Evolutionary conservation across 2,329 filamentous ascomycete species (phyloP), one percentile per base, ranked within the genome.

Genomic region (Aureobasidium subglaciale): DNA sequence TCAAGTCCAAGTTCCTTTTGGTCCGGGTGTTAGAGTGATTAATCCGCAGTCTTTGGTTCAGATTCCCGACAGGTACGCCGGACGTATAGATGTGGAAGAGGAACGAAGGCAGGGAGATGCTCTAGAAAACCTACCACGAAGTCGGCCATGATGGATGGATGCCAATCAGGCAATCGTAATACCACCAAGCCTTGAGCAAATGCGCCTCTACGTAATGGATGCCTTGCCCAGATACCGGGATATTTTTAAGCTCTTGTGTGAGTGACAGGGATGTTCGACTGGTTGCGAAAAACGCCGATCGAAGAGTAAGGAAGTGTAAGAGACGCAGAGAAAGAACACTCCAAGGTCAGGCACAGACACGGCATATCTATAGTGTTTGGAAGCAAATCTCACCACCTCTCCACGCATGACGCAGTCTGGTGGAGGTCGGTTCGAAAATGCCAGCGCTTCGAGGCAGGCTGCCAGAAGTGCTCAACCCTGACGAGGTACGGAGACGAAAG

Each of bases 1-100:
- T 48, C 43, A 1, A 56, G 25, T 9, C 54, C 54, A 7, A 56
- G 54, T 49, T 56, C 54, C 54, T 56, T 54, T 43, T 18, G 22
- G n/a, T n/a, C 35, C 34, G 11, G 35, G 48, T 15, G 48, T 52
- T 13, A 52, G 35, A 32, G n/a, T n/a, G 34, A 38, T 6, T 6
- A 11, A n/a, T 35, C 24, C 16, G 20, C 30, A 16, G 20, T 15
- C 2, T 22, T 24, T 11, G 15, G 5, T 25, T 48, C 43, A n/a
- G 16, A 5, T 20, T 2, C 9, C 30, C 30, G 18, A 22, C 6
- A 27, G 24, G n/a, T 9, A 34, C 13, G n/a, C 35, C 13, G 18
- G 20, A 32, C 27, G 13, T 9, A 10, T 7, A 11, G n/a, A 8
- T 49, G 15, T 22, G 46, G 9, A 29, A 50, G 15, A 22, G 9